A percentile compares a stretch with the other conserved stretches of the same genome.
Evolutionary conservation across 1,284 basidiomycete genomes (phyloP).

Genomic region (Waitea zeae): DNA sequence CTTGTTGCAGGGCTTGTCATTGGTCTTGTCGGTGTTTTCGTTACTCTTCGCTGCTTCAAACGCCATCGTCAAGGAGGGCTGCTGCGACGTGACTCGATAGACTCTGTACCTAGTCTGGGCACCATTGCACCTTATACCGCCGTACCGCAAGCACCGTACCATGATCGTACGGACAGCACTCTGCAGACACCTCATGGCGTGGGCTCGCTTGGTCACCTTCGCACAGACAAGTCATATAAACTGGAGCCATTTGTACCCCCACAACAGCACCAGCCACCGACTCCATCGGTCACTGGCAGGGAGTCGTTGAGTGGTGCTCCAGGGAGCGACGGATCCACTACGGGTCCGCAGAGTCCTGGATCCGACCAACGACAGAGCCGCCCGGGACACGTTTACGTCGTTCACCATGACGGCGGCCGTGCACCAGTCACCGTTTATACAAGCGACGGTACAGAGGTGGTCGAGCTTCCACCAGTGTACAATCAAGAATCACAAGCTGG

Average conservation of each 20-base stretch:
- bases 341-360: too few relatives aligned
- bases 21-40: constrained; percentile 15
- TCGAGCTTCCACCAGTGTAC: constrained; percentile 39
- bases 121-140: background rate
- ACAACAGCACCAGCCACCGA: too few relatives aligned
- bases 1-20: constrained; percentile 21
- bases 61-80: constrained; percentile 5
- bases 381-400: constrained; percentile 26
- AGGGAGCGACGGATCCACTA: too few relatives aligned
- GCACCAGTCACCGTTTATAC: constrained; percentile 41
- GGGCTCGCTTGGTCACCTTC: too few relatives aligned
- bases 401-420: constrained; percentile 37
- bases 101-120: background rate
- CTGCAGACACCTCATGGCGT: too few relatives aligned
- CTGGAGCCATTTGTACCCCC: too few relatives aligned
- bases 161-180: background rate
- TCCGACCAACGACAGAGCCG: background rate
- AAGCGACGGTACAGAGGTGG: constrained; percentile 31
- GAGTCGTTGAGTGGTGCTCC: too few relatives aligned
- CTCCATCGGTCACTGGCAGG: too few relatives aligned
- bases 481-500: too few relatives aligned
- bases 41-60: constrained; percentile 16
- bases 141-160: background rate
- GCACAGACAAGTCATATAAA: too few relatives aligned
- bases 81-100: constrained; percentile 3